Percentiles rank a stretch among this genome's conserved stretches.
Evolutionary conservation across 164 flowering plant species (phyloP).

Genomic region (Cinnamomum chago): DNA sequence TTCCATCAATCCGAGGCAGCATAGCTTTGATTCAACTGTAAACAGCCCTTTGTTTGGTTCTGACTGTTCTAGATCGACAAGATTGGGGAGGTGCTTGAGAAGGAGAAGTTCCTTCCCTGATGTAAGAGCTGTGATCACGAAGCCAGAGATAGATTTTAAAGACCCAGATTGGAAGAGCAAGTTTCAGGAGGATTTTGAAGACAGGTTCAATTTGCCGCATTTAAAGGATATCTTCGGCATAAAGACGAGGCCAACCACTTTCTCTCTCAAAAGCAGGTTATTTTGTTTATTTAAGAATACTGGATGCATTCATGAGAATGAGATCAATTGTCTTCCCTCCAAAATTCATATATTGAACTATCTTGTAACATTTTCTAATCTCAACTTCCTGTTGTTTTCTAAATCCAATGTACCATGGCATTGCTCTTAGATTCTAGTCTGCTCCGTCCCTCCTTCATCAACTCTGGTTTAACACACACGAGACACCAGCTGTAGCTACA

Average conservation of each 20-base stretch:
- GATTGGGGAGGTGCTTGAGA: conserved; percentile 6
- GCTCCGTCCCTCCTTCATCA: background rate
- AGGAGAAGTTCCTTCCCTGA: background rate
- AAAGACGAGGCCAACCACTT: conserved; percentile 67
- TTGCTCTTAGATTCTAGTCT: background rate
- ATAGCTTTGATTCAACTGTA: conserved; percentile 8
- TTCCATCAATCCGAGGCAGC: conserved; percentile 9
- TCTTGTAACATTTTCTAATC: background rate
- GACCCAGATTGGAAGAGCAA: conserved; percentile 75
- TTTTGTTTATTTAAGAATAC: conserved; percentile 10
- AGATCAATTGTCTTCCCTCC: background rate
- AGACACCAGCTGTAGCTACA: background rate
- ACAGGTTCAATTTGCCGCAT: conserved; percentile 69
- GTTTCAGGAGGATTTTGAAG: conserved; percentile 61
- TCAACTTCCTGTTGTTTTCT: background rate
- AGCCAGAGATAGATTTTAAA: conserved; percentile 48
- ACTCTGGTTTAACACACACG: background rate
- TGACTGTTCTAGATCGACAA: conserved; percentile 7
- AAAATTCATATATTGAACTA: background rate
- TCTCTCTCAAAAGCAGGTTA: conserved; percentile 64
- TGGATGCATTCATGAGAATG: conserved; percentile 7
- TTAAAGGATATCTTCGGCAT: conserved; percentile 56
- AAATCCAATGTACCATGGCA: background rate
- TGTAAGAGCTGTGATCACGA: conserved; percentile 17
- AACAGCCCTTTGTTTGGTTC: conserved; percentile 6